phyloP scores from a whole-genome alignment of 805 yeast species.

The Monosporozyma aerobia region DNA sequence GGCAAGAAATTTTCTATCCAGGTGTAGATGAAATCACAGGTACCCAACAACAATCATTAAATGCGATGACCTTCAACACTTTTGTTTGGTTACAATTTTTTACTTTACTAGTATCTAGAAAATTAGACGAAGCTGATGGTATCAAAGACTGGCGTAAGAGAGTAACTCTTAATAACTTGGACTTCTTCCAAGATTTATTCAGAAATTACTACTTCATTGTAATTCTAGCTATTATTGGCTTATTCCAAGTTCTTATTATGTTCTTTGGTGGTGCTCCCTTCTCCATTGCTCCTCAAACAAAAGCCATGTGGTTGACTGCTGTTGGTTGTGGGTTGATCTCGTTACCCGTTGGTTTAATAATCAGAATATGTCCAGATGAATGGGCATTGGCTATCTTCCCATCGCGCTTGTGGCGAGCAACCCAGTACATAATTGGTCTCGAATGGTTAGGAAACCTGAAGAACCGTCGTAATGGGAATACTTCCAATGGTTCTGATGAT shows the following conservation, averaged over 20 bases:
- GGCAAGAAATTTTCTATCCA: constrained; percentile 47
- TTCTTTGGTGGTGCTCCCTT: constrained; percentile 96
- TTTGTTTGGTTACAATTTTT: constrained; percentile 98
- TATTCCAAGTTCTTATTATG: constrained; percentile 84
- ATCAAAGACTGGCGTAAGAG: constrained; percentile 48
- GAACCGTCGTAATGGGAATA: not conserved
- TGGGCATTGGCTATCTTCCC: constrained; percentile 66
- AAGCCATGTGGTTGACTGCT: constrained; percentile 85
- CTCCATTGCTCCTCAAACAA: constrained; percentile 68
- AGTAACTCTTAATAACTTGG: constrained; percentile 54
- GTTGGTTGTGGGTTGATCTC: constrained; percentile 71
- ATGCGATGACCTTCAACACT: constrained; percentile 86
- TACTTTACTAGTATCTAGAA: constrained; percentile 83
- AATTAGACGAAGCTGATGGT: constrained; percentile 80
- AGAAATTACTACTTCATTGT: constrained; percentile 74
- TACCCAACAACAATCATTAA: constrained; percentile 49
- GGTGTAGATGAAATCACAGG: constrained; percentile 22
- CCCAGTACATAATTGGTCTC: constrained; percentile 15
- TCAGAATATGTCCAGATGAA: constrained; percentile 76
- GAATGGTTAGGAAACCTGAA: constrained; percentile 16
- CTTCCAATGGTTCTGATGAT: constrained; percentile 13
- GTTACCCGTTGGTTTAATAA: constrained; percentile 66
- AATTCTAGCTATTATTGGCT: constrained; percentile 68
- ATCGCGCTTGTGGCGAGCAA: not conserved
- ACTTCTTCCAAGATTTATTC: constrained; percentile 73